Evolutionary conservation across 495 filamentous ascomycete species (phyloP), one percentile per base, ranked within the genome.

Genomic region (Penicillium mononematosum): DNA sequence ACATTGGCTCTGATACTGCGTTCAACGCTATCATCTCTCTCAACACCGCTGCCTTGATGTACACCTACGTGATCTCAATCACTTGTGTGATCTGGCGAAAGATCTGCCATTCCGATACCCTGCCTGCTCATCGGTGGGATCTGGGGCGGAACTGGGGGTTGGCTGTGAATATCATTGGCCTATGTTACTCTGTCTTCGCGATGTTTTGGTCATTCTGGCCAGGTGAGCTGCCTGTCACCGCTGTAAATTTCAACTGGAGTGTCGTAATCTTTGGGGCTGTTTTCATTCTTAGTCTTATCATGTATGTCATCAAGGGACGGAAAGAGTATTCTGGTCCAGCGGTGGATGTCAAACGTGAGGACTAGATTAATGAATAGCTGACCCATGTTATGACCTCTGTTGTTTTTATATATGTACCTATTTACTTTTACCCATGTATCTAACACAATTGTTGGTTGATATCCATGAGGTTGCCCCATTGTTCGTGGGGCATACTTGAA

Each of bases 291-390:
- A 36, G 12, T 36, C 34, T 36, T 4, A 16, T 16, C 12, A 36
- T 36, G 34, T 36, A 36, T 36, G 4, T 36, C 4, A 6, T 36
- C 34, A 36, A 36, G 12, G 34, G 34, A 16, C 34, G 34, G 34
- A 36, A 36, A 36, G 14, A 36, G 34, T 36, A 36, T 36, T 36
- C 34, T 6, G 34, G 34, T 12, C 34, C 34, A 36, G 34, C 12
- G 5, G 34, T 36, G 34, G 12, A 36, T 16, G 34, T 36, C 34
- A 36, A 36, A 36, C 34, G 1, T 36, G 12, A 79, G 39, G 39
- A 43, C 17, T 43, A 43, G 41, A 17, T 20, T 43, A 20, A 5
- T 42, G 6, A 20, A 20, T 43, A 43, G 41, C 17, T 43, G 17
- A 43, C 41, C 41, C 7, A 43, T 11, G 8, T 43, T 10, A 43